Percentiles rank a stretch among this genome's conserved stretches.
These are phyloP conservation scores for Chromosphaera perkinsii DNA, from an alignment of 208 protist genomes.

Conservation along the genomic window DNA sequence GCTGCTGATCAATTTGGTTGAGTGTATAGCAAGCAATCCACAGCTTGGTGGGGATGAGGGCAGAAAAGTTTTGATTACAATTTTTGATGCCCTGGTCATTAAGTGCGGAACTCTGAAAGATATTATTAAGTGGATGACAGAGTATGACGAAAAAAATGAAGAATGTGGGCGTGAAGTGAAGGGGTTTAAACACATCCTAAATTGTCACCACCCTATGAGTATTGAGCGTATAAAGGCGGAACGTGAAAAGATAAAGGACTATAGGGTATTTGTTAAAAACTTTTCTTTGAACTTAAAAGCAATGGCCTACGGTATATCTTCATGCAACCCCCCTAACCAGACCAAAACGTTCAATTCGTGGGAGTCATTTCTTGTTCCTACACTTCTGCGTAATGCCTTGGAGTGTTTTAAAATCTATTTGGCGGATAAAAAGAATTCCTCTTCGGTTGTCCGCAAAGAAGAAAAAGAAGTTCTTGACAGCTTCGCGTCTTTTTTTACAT, in stretches of 20 bases:
- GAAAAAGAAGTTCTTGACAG: constrained; percentile 60
- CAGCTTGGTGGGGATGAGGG: constrained; percentile 23
- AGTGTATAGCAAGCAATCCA: constrained; percentile 56
- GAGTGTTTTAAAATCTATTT: constrained; percentile 53
- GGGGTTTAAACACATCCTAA: too few relatives aligned
- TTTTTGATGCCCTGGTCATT: constrained; percentile 61
- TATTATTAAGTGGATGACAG: constrained; percentile 38
- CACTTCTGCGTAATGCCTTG: constrained; percentile 54
- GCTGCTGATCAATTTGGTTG: constrained; percentile 69
- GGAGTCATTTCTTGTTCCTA: too few relatives aligned
- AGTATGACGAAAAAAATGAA: too few relatives aligned
- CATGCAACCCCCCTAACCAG: background rate
- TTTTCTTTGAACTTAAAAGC: constrained; percentile 66
- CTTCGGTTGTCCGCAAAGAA: constrained; percentile 20
- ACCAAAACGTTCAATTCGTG: background rate
- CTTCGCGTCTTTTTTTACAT: constrained; percentile 65
- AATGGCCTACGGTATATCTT: constrained; percentile 56
- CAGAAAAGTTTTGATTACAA: constrained; percentile 56
- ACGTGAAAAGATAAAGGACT: constrained; percentile 42
- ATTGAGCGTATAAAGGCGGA: background rate
- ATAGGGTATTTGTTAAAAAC: constrained; percentile 52
- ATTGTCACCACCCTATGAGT: background rate
- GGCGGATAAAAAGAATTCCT: background rate
- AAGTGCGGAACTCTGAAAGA: constrained; percentile 59
- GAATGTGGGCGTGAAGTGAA: too few relatives aligned